These are phyloP conservation scores for Fagopyrum esculentum DNA, from an alignment of 148 eudicot genomes.

Conservation along the genomic window DNA sequence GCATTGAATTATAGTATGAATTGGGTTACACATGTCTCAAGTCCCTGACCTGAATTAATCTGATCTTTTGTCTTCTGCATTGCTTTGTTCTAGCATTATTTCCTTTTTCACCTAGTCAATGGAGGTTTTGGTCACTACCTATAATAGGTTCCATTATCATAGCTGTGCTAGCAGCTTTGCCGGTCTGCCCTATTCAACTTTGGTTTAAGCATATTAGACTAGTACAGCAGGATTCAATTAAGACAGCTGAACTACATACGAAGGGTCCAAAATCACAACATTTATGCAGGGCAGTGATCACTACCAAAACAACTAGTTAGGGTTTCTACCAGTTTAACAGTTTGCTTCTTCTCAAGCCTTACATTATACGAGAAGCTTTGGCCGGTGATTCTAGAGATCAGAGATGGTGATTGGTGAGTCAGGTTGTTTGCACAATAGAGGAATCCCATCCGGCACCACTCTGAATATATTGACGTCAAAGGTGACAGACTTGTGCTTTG, in stretches of 20 bases:
- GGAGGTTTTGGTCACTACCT: too few species aligned
- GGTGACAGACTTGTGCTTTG: neutral
- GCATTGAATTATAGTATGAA: neutral
- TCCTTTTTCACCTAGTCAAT: too few species aligned
- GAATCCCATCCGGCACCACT: constrained; percentile 10
- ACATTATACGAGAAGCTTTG: too few species aligned
- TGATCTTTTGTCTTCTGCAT: neutral
- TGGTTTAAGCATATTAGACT: too few species aligned
- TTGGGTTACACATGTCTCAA: neutral
- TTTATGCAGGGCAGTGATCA: neutral
- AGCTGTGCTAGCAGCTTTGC: too few species aligned
- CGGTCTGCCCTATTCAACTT: too few species aligned
- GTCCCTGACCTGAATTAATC: neutral
- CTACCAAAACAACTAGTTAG: neutral
- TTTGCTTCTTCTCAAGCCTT: neutral
- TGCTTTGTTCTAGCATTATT: neutral
- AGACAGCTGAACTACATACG: too few species aligned
- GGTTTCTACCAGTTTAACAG: too few species aligned
- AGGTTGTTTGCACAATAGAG: neutral
- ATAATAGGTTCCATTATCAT: too few species aligned
- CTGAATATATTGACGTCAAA: neutral
- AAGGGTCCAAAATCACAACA: too few species aligned
- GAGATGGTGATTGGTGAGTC: neutral
- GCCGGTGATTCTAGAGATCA: neutral
- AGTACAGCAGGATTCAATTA: too few species aligned